Evolutionary conservation across 371 early-diverging fungal genomes (phyloP), one percentile per base, ranked within the genome.

Genomic region (Syncephalastrum sp.): DNA sequence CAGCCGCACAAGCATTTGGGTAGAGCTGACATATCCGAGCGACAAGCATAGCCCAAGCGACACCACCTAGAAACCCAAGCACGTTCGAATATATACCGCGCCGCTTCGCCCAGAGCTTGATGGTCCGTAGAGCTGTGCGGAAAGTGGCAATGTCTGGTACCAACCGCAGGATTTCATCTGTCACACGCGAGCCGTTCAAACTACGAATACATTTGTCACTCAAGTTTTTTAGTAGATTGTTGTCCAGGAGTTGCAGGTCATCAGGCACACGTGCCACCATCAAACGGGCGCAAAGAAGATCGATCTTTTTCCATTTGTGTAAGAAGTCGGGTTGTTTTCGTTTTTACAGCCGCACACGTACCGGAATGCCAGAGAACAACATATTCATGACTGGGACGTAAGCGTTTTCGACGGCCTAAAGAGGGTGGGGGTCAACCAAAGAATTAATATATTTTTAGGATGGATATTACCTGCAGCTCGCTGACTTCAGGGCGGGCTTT

Each of bases 61-160:
- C 99, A 71, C 99, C 99, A 59, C 99, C 99, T 72, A 97, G 84
- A 71, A 99, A 99, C 14, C 99, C 99, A 88, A 97, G 89, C 10
- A 96, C 88, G 74, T 99, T 98, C 8, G 97, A 94, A 70, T 98
- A 99, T 44, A 99, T 85, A 3, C 86, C 91, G 43, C 98, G 86
- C 41, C 77, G 82, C 70, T 98, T 96, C n/a, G 99, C 99, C 99
- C 99, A 99, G 49, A 96, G 79, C 75, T 99, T 99, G 45, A 99
- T 92, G 63, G 95, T 94, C 12, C 99, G 82, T 14, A 99, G 79
- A 5, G 99, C 94, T 41, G 85, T 84, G 53, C 99, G 86, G 73
- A 99, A 99, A 0, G 88, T 79, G 29, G 85, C 79, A 4, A 96
- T 87, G 70, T 94, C 89, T 3, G 99, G 99, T 10, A 99, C 99